A percentile compares a stretch with the other conserved stretches of the same genome.
phyloP scores from a whole-genome alignment of 108 stramenopile genomes.

The Fistulifera solaris region DNA sequence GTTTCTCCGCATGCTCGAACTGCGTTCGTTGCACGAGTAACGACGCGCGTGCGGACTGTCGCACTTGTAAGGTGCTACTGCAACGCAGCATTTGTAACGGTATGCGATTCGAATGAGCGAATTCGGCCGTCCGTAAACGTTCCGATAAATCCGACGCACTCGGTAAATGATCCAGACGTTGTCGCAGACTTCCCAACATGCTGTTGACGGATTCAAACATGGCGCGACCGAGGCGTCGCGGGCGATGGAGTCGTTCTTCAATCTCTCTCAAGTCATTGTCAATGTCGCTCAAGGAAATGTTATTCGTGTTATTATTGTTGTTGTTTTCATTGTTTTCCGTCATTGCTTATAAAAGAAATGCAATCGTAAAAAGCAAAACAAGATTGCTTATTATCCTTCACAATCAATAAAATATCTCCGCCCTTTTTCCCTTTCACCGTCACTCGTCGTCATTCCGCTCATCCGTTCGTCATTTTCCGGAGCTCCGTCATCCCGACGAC shows the following conservation, averaged over 20 bases:
- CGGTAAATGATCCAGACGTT: conserved; percentile 16
- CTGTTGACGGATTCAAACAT: conserved; percentile 46
- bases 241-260: too few species aligned
- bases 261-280: neutral
- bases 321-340: neutral
- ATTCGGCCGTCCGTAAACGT: conserved; percentile 39
- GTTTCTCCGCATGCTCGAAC: neutral
- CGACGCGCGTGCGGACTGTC: neutral
- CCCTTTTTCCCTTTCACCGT: neutral
- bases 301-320: neutral
- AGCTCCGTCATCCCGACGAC: too few species aligned
- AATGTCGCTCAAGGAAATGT: neutral
- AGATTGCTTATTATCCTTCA: too few species aligned
- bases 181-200: conserved; percentile 35
- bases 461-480: too few species aligned
- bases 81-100: conserved; percentile 34
- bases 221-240: conserved; percentile 20
- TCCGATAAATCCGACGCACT: conserved; percentile 23
- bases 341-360: too few species aligned
- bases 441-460: neutral
- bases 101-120: conserved; percentile 42
- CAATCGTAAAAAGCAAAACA: too few species aligned
- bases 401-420: too few species aligned
- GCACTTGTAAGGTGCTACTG: conserved; percentile 5
- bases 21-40: conserved; percentile 2